Evolutionary conservation across 169 alveolate genomes (phyloP).

Genomic region (Babesia caballi): DNA sequence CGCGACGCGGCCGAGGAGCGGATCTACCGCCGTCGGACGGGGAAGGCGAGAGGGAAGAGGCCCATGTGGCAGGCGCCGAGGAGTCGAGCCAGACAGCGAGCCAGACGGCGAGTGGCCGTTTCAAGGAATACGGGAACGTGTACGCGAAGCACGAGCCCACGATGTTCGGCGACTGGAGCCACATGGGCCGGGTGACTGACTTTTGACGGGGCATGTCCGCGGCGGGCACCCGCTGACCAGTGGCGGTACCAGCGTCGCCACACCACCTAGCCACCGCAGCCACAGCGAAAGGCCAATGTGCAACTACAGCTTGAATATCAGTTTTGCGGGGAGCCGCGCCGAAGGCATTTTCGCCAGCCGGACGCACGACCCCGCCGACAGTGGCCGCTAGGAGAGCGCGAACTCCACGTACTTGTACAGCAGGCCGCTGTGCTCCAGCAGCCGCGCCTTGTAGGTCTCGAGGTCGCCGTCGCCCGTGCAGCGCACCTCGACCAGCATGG

Average conservation of each 20-base stretch:
- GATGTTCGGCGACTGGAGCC: conserved; percentile 81
- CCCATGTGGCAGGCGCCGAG: conserved; percentile 1
- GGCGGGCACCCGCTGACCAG: too few species aligned
- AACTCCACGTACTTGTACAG: conserved; percentile 48
- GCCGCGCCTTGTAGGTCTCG: conserved; percentile 34
- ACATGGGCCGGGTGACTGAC: conserved; percentile 78
- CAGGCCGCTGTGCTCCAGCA: conserved; percentile 17
- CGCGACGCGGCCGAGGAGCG: background rate
- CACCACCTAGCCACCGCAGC: too few species aligned
- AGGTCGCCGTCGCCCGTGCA: conserved; percentile 50
- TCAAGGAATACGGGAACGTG: conserved; percentile 70
- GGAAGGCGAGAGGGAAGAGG: background rate
- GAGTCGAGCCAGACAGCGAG: background rate
- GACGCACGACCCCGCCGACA: too few species aligned
- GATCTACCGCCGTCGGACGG: background rate
- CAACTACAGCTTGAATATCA: too few species aligned
- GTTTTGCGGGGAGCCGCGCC: too few species aligned
- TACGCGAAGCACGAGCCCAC: conserved; percentile 79
- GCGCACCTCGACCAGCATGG: conserved; percentile 43
- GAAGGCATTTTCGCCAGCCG: too few species aligned
- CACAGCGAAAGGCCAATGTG: too few species aligned
- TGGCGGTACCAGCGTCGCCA: too few species aligned
- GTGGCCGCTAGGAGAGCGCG: conserved; percentile 4
- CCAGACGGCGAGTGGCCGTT: background rate
- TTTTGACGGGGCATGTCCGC: conserved; percentile 52